phyloP scores from a whole-genome alignment of 257 asterid genomes.

The Nicotiana benthamiana region DNA sequence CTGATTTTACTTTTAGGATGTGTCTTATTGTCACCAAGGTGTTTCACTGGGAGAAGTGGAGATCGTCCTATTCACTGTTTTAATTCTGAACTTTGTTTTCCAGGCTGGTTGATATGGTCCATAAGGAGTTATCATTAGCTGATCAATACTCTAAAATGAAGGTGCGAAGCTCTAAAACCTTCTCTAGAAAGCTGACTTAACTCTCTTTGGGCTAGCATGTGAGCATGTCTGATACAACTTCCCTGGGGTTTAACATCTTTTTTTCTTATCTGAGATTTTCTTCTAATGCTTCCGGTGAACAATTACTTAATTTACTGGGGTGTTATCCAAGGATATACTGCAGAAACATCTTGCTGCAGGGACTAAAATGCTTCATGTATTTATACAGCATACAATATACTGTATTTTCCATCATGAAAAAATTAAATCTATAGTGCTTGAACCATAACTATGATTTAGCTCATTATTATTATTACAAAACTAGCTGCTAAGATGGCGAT shows the following conservation, averaged over 20 bases:
- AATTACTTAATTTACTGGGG: background rate
- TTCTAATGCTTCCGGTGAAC: background rate
- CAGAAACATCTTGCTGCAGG: background rate
- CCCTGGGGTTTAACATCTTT: background rate
- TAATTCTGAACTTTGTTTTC: slow-evolving; percentile 16
- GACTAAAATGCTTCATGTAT: background rate
- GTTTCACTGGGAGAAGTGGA: background rate
- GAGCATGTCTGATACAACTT: background rate
- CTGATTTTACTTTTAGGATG: background rate
- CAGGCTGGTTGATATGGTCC: slow-evolving; percentile 89
- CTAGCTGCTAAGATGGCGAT: background rate
- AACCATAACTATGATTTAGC: background rate
- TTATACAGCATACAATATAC: background rate
- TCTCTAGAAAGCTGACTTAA: background rate
- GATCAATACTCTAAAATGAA: slow-evolving; percentile 78
- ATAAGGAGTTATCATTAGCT: slow-evolving; percentile 87
- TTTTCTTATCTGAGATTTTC: background rate
- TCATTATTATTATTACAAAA: background rate
- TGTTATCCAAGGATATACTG: background rate
- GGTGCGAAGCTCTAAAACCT: slow-evolving; percentile 40
- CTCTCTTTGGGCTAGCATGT: background rate
- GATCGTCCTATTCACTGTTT: background rate
- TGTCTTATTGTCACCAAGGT: background rate
- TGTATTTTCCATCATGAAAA: background rate
- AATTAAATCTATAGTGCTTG: background rate